Conservation (phyloP, 2,329 filamentous ascomycete genomes). For the Elsinoe necatrix region DNA sequence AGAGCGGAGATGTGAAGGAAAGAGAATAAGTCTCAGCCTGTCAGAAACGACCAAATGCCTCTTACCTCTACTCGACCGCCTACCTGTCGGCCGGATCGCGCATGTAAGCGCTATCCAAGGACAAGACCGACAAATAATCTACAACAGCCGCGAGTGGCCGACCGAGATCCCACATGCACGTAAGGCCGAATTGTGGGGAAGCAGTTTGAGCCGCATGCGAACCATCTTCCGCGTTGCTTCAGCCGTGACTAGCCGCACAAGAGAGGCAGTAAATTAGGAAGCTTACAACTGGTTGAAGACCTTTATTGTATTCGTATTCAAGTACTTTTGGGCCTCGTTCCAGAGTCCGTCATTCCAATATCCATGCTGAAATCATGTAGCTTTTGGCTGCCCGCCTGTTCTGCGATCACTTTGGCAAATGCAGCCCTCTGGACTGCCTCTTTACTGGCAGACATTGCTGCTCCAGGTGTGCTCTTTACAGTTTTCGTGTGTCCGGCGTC, state of each 20-base stretch:
- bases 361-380: no score
- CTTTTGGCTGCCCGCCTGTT: no score
- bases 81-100: constrained; percentile 5
- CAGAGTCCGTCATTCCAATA: no score
- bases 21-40: neutral
- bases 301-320: neutral
- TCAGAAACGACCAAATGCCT: neutral
- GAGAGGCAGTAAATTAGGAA: neutral
- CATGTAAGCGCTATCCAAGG: constrained; percentile 1
- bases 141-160: neutral
- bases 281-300: neutral
- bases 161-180: no score
- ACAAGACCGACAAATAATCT: constrained; percentile 3
- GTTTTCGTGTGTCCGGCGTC: no score
- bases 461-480: no score
- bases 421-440: no score
- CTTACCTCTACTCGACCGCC: neutral
- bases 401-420: no score
- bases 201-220: neutral
- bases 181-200: constrained; percentile 2
- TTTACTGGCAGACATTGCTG: no score
- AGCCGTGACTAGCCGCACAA: constrained; percentile 5
- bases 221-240: neutral
- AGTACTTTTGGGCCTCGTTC: neutral
- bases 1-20: neutral